Evolutionary conservation across 768 basidiomycete genomes (phyloP).

Genomic region (Trametes meyenii): DNA sequence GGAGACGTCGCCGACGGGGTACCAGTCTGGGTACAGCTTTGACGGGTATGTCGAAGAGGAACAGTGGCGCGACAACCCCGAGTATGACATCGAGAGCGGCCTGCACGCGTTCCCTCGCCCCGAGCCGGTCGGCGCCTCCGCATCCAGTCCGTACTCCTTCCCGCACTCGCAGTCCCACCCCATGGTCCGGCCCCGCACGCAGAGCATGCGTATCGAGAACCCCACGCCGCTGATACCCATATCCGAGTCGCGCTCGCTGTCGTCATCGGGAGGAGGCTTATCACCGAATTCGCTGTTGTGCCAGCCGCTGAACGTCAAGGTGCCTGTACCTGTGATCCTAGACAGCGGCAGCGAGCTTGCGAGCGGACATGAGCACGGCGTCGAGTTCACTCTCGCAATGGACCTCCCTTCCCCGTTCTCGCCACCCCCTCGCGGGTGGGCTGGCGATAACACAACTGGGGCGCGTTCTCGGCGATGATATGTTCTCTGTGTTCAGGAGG

Average conservation of each 20-base stretch:
- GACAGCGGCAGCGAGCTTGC: slow-evolving; percentile 9
- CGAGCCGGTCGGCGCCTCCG: not conserved
- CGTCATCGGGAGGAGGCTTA: slow-evolving; percentile 9
- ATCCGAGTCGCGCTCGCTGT: slow-evolving; percentile 15
- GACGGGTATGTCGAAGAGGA: slow-evolving; percentile 19
- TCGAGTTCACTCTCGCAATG: slow-evolving; percentile 32
- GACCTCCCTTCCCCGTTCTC: slow-evolving; percentile 24
- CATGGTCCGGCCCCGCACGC: slow-evolving; percentile 29
- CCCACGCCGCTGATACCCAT: not conserved
- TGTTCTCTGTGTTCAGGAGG: not conserved
- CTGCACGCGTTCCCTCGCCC: slow-evolving; percentile 17
- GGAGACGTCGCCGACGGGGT: not conserved
- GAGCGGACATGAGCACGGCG: not conserved
- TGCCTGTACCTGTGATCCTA: slow-evolving; percentile 22
- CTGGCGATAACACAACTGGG: not conserved
- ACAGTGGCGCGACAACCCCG: slow-evolving; percentile 15
- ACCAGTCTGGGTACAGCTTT: slow-evolving; percentile 13
- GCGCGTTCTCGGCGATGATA: not conserved
- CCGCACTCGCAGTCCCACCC: slow-evolving; percentile 19
- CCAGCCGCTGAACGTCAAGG: slow-evolving; percentile 18
- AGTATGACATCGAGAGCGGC: slow-evolving; percentile 17
- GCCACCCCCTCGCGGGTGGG: slow-evolving; percentile 13
- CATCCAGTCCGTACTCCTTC: not conserved
- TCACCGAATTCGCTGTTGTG: slow-evolving; percentile 16
- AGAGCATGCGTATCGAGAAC: slow-evolving; percentile 28